These are phyloP conservation scores for Paramecium primaurelia DNA, from an alignment of 73 alveolate species.

Conservation along the genomic window DNA sequence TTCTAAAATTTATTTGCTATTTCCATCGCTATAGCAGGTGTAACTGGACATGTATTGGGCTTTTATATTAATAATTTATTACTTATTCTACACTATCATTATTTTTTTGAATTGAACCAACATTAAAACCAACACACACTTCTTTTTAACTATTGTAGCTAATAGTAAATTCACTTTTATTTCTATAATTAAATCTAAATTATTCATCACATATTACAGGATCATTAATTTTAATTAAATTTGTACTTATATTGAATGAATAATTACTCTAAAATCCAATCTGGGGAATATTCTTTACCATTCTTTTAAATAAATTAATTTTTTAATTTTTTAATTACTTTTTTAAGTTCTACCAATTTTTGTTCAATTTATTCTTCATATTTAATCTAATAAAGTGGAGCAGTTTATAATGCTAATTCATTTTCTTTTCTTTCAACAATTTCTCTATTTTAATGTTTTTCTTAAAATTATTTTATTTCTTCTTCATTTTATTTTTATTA, in stretches of 20 bases:
- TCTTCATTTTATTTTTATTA: slow-evolving; percentile 19
- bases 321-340: slow-evolving; percentile 13
- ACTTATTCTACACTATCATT: slow-evolving; percentile 72
- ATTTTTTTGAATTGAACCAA: slow-evolving; percentile 73
- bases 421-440: neutral
- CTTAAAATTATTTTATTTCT: neutral
- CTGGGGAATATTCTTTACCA: slow-evolving; percentile 31
- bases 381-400: slow-evolving; percentile 47
- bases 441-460: slow-evolving; percentile 25
- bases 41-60: slow-evolving; percentile 50
- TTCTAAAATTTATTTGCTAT: slow-evolving; percentile 66
- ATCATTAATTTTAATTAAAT: slow-evolving; percentile 18
- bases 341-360: slow-evolving; percentile 18
- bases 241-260: neutral
- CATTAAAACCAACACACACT: slow-evolving; percentile 77
- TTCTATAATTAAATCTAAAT: slow-evolving; percentile 68
- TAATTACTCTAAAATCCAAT: slow-evolving; percentile 2
- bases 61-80: neutral
- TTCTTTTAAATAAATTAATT: slow-evolving; percentile 2
- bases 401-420: slow-evolving; percentile 42
- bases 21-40: slow-evolving; percentile 60
- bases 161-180: slow-evolving; percentile 84
- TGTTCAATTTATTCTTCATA: slow-evolving; percentile 44
- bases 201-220: slow-evolving; percentile 44
- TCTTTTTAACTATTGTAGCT: slow-evolving; percentile 65